A percentile compares a stretch with the other conserved stretches of the same genome.
Conservation (phyloP, 2,329 filamentous ascomycete species). For the Aspergillus nomiae region DNA sequence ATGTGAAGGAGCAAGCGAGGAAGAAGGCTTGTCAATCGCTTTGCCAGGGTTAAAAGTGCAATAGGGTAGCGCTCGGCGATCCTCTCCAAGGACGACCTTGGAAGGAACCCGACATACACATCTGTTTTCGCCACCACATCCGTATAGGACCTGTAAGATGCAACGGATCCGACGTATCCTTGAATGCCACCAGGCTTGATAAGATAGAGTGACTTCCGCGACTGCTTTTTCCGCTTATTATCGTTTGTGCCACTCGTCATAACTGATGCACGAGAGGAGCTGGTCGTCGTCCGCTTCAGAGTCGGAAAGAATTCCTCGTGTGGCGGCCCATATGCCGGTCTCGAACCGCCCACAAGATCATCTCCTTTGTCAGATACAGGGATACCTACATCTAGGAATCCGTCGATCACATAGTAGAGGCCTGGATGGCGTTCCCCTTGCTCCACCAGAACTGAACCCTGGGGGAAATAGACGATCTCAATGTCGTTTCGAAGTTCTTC, state of each 20-base stretch:
- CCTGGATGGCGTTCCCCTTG: slow-evolving; percentile 97
- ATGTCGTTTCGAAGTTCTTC: slow-evolving; percentile 88
- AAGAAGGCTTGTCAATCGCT: slow-evolving; percentile 84
- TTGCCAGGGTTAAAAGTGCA: slow-evolving; percentile 92
- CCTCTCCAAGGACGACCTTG: slow-evolving; percentile 79
- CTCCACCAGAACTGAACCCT: slow-evolving; percentile 91
- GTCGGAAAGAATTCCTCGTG: slow-evolving; percentile 47
- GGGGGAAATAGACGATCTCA: slow-evolving; percentile 96
- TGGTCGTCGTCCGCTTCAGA: slow-evolving; percentile 48
- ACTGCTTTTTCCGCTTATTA: slow-evolving; percentile 41
- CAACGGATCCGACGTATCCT: slow-evolving; percentile 91
- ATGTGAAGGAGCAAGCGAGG: slow-evolving; percentile 92
- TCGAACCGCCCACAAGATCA: slow-evolving; percentile 40
- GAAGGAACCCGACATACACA: slow-evolving; percentile 95
- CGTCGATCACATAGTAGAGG: slow-evolving; percentile 95
- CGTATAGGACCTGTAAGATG: slow-evolving; percentile 93
- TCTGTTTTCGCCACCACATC: slow-evolving; percentile 97
- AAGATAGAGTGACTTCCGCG: slow-evolving; percentile 75
- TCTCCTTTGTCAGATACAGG: slow-evolving; percentile 64
- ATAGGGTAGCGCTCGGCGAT: slow-evolving; percentile 93
- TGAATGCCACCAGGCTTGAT: slow-evolving; percentile 94
- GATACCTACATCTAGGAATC: slow-evolving; percentile 93
- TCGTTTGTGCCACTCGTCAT: slow-evolving; percentile 29
- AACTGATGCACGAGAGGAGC: slow-evolving; percentile 38
- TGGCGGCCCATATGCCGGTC: slow-evolving; percentile 26